Conservation (phyloP, 495 filamentous ascomycete genomes). For the Penicillium cinerascens region DNA sequence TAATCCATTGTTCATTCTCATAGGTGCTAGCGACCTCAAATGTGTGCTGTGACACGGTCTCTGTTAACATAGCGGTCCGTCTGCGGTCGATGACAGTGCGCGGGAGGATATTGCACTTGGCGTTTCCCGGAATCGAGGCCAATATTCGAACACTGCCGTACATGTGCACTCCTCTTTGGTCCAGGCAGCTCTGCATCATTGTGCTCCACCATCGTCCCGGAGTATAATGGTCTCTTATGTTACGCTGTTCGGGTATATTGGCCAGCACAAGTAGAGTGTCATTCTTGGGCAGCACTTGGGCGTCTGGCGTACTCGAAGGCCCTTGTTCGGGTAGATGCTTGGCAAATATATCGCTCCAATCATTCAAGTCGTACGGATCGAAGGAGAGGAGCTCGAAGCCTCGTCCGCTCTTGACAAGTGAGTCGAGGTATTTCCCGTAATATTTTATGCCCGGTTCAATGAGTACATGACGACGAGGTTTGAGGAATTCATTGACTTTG, state of each 20-base stretch:
- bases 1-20: slow-evolving; percentile 9
- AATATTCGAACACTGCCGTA: slow-evolving; percentile 68
- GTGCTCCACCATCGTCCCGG: slow-evolving; percentile 32
- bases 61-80: slow-evolving; percentile 52
- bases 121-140: slow-evolving; percentile 48
- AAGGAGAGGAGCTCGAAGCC: slow-evolving; percentile 49
- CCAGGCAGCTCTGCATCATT: slow-evolving; percentile 30
- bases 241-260: slow-evolving; percentile 40
- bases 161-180: slow-evolving; percentile 24
- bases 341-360: slow-evolving; percentile 44
- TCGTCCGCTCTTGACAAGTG: slow-evolving; percentile 56
- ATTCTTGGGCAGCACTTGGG: slow-evolving; percentile 45
- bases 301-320: slow-evolving; percentile 15
- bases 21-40: slow-evolving; percentile 43
- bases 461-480: slow-evolving; percentile 76
- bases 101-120: slow-evolving; percentile 53
- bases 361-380: slow-evolving; percentile 46
- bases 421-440: slow-evolving; percentile 57
- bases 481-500: slow-evolving; percentile 66
- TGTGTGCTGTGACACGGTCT: slow-evolving; percentile 48
- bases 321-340: slow-evolving; percentile 38
- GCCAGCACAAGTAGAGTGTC: slow-evolving; percentile 65
- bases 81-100: slow-evolving; percentile 47
- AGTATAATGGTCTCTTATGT: slow-evolving; percentile 38
- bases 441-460: slow-evolving; percentile 58